Conservation (phyloP, 441 rosid genomes). For the Populus hybrid region DNA sequence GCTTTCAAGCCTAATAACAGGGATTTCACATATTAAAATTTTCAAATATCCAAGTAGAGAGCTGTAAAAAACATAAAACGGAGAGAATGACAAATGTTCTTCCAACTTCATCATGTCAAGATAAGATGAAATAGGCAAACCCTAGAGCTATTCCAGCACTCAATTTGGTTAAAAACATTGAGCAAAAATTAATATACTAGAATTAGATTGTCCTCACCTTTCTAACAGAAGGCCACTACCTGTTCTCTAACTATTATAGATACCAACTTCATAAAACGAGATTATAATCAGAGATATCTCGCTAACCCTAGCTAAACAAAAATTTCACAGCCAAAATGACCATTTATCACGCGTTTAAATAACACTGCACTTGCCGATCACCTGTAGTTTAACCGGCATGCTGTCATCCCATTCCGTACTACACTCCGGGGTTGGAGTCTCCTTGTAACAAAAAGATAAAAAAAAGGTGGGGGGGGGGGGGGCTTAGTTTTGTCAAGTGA, state of each 20-base stretch:
- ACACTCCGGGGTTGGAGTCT: background rate
- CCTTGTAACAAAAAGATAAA: background rate
- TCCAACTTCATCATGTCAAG: background rate
- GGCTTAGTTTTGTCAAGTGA: background rate
- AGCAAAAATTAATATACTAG: background rate
- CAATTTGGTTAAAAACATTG: background rate
- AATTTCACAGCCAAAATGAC: background rate
- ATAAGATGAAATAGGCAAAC: background rate
- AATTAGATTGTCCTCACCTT: background rate
- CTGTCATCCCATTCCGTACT: background rate
- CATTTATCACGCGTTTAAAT: too few relatives aligned
- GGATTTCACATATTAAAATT: too few relatives aligned
- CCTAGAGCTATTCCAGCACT: background rate
- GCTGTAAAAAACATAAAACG: too few relatives aligned
- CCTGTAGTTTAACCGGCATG: background rate
- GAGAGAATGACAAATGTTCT: too few relatives aligned
- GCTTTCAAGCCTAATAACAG: too few relatives aligned
- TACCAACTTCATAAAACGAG: background rate
- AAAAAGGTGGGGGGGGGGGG: too few relatives aligned
- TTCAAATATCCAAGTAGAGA: background rate
- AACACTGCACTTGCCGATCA: background rate
- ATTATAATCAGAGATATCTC: background rate
- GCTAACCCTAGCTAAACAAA: slow-evolving; percentile 1
- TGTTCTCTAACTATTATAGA: background rate
- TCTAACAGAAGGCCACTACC: background rate